Percentiles rank a stretch among this genome's conserved stretches.
Evolutionary conservation across 1,139 yeast genomes (phyloP).

Genomic region (Meyerozyma carpophila): DNA sequence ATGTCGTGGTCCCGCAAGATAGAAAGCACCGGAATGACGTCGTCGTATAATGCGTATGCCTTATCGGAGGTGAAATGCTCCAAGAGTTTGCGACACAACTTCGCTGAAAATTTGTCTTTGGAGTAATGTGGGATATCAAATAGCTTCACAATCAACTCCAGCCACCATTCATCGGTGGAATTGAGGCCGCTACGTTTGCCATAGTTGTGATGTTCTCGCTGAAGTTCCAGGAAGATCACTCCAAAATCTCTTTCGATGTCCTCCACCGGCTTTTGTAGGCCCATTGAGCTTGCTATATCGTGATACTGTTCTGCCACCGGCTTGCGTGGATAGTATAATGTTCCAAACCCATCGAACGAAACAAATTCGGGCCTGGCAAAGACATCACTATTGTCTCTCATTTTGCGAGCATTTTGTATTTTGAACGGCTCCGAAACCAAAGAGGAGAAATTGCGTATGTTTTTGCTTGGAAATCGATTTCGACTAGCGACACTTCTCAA

Average conservation of each 20-base stretch:
- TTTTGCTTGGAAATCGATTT: background rate
- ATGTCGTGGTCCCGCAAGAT: conserved; percentile 26
- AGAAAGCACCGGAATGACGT: conserved; percentile 44
- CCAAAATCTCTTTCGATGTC: conserved; percentile 27
- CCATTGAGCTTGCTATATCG: conserved; percentile 38
- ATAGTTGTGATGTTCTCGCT: conserved; percentile 48
- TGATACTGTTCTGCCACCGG: conserved; percentile 52
- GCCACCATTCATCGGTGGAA: conserved; percentile 55
- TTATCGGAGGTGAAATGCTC: conserved; percentile 41
- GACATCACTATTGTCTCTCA: conserved; percentile 24
- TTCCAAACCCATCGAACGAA: conserved; percentile 65
- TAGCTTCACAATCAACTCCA: conserved; percentile 36
- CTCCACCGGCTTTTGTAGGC: conserved; percentile 28
- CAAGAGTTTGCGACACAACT: conserved; percentile 36
- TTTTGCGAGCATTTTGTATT: conserved; percentile 17
- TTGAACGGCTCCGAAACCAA: conserved; percentile 22
- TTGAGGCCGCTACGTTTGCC: conserved; percentile 37
- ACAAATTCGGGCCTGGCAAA: conserved; percentile 45
- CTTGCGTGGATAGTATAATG: conserved; percentile 52
- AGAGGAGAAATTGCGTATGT: background rate
- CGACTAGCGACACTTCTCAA: background rate
- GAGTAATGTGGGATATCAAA: conserved; percentile 28
- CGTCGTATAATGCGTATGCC: conserved; percentile 52
- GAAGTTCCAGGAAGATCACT: conserved; percentile 18
- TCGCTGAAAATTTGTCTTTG: conserved; percentile 13